Evolutionary conservation across 495 filamentous ascomycete species (phyloP), one percentile per base, ranked within the genome.

Genomic region (Elaphomyces granulatus): DNA sequence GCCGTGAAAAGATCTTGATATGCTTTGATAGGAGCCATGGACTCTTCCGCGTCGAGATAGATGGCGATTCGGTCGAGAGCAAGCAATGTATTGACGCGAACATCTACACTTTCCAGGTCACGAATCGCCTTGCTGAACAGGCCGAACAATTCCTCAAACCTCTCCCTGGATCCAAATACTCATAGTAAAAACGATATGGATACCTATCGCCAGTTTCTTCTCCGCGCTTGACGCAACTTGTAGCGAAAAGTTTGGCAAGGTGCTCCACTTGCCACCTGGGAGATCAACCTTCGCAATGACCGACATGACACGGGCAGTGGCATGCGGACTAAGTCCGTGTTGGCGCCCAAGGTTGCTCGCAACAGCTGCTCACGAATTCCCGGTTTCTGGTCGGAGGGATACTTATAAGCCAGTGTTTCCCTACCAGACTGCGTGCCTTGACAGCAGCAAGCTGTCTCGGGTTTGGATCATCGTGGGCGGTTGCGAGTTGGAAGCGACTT

Each of bases 131-230:
- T 82, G 57, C 61, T 65, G 67, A 96, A 95, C 8, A 96, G 73
- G 41, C 70, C 68, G 51, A 96, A 83, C 21, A 96, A 72, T 45
- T 83, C 77, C 33, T 65, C 54, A 48, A 85, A 72, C 52, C 85
- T 77, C 47, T 85, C 83, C 49, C 73, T 71, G 48, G 93, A 84
- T 31, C 71, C 28, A 93, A 72, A 33, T 78, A 75, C 58, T 98
- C 90, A 93, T 72, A 36, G 86, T 90, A 64, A 75, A 94, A 37
- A 96, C 77, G 45, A 98, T 84, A 60, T 90, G 96, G 43, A 87
- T 75, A 32, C 79, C 85, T 26, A 96, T 83, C 50, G 92, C 87
- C 36, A 90, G 78, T 60, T 94, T 82, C 34, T 83, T 74, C 45
- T 80, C 77, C 31, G 66, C 60, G 47, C 73, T 84, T 42, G 66